Evolutionary conservation across 2,329 filamentous ascomycete genomes (phyloP), one percentile per base, ranked within the genome.

Genomic region (Arthroderma sp.): DNA sequence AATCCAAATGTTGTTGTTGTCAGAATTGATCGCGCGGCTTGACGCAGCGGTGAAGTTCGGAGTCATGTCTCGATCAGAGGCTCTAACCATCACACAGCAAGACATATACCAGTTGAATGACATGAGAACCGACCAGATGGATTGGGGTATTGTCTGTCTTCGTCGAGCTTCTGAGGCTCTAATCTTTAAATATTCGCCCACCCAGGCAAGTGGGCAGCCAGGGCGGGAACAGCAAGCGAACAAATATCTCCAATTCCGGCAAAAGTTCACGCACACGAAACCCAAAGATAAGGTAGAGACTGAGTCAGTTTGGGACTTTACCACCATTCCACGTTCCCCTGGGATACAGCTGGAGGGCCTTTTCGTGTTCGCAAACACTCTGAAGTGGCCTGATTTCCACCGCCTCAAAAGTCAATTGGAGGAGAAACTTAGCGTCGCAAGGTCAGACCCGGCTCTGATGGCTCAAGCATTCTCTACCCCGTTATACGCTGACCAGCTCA

Each of bases 101-200:
- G 69, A 74, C 41, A 59, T 72, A 9, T 56, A 63, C 15, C 60
- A 65, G 5, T 70, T 74, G 43, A 63, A 68, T 39, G 62, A 62
- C 22, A 54, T 71, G 37, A 67, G 69, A 45, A 69, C 65, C n/a
- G 59, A 62, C 4, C 76, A 77, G 51, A 62, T 72, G 4, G 68
- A 74, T 43, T 77, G 74, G 74, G 73, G 76, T 56, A 56, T 78
- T 27, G 62, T 77, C 2, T 62, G 73, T 11, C 70, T 70, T 5
- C 66, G 71, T 22, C 64, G 70, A 2, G 75, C 76, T 42, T 57
- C 75, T 30, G 68, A 74, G 37, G 74, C 69, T 41, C 59, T 76
- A n/a, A 54, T 62, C 11, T 62, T 72, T 10, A 52, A 50, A 29
- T 61, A 56, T 43, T 40, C 36, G 41, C 50, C 32, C 34, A 40